A percentile compares a stretch with the other conserved stretches of the same genome.
Evolutionary conservation across 768 basidiomycete species (phyloP).

Genomic region (Naganishia vishniacii): DNA sequence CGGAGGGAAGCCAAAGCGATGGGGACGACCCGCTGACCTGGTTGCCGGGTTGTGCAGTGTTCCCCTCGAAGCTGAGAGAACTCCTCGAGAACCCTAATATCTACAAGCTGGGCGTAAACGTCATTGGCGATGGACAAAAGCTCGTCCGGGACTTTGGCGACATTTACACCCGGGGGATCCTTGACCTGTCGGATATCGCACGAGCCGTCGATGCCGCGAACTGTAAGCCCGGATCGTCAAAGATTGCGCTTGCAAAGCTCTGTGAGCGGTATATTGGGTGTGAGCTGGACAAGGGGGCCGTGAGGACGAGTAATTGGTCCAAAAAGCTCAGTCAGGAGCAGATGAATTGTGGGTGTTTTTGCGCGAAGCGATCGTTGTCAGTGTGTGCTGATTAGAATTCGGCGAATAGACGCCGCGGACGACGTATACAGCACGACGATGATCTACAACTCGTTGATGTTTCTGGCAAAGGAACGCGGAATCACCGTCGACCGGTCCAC

Average conservation of each 20-base stretch:
- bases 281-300: slow-evolving; percentile 34
- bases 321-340: slow-evolving; percentile 29
- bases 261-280: slow-evolving; percentile 32
- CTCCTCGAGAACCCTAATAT: slow-evolving; percentile 30
- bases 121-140: slow-evolving; percentile 39
- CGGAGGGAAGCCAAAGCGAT: no score
- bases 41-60: slow-evolving; percentile 22
- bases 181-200: slow-evolving; percentile 44
- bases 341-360: slow-evolving; percentile 38
- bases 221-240: slow-evolving; percentile 33
- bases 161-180: slow-evolving; percentile 29
- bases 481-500: slow-evolving; percentile 5
- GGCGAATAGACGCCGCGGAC: slow-evolving; percentile 43
- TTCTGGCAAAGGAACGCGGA: slow-evolving; percentile 23
- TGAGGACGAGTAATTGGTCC: slow-evolving; percentile 40
- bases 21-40: neutral
- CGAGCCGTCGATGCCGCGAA: slow-evolving; percentile 38
- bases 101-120: slow-evolving; percentile 39
- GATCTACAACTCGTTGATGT: slow-evolving; percentile 33
- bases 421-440: slow-evolving; percentile 39
- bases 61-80: slow-evolving; percentile 34
- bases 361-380: neutral
- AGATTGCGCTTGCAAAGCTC: slow-evolving; percentile 40
- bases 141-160: slow-evolving; percentile 39
- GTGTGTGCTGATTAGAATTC: neutral